These are phyloP conservation scores for Malassezia restricta DNA, from an alignment of 1,284 basidiomycete species.

Conservation along the genomic window DNA sequence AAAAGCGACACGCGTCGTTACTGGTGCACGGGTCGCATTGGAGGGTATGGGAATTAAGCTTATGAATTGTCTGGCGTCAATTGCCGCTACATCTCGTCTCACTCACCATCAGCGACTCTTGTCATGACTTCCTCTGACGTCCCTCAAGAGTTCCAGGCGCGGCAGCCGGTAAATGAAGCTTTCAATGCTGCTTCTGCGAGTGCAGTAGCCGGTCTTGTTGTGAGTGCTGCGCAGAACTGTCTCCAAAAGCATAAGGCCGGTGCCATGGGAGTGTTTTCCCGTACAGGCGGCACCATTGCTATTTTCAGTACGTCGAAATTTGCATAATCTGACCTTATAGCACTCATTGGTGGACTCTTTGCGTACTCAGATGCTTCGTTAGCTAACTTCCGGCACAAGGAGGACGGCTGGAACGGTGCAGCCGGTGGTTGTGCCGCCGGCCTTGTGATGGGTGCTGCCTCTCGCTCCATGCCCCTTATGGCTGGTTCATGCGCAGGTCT, in stretches of 20 bases:
- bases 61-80: not conserved
- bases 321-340: slow-evolving; percentile 14
- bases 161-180: slow-evolving; percentile 26
- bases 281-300: slow-evolving; percentile 65
- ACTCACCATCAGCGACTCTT: not conserved
- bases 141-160: slow-evolving; percentile 20
- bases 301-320: slow-evolving; percentile 53
- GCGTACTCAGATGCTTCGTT: slow-evolving; percentile 67
- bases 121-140: slow-evolving; percentile 4
- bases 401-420: slow-evolving; percentile 73
- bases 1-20: not conserved
- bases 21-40: slow-evolving; percentile 12
- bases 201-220: slow-evolving; percentile 32
- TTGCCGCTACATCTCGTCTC: not conserved
- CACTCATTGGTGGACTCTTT: slow-evolving; percentile 81
- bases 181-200: slow-evolving; percentile 26
- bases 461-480: slow-evolving; percentile 71
- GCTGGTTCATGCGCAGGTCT: slow-evolving; percentile 67
- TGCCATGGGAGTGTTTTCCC: slow-evolving; percentile 71
- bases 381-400: slow-evolving; percentile 67
- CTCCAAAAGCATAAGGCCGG: slow-evolving; percentile 58
- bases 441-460: slow-evolving; percentile 70
- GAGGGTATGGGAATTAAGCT: not conserved
- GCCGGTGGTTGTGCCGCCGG: slow-evolving; percentile 85
- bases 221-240: slow-evolving; percentile 42